Conservation (phyloP, 2,329 filamentous ascomycete genomes). For the Alternaria sp. region DNA sequence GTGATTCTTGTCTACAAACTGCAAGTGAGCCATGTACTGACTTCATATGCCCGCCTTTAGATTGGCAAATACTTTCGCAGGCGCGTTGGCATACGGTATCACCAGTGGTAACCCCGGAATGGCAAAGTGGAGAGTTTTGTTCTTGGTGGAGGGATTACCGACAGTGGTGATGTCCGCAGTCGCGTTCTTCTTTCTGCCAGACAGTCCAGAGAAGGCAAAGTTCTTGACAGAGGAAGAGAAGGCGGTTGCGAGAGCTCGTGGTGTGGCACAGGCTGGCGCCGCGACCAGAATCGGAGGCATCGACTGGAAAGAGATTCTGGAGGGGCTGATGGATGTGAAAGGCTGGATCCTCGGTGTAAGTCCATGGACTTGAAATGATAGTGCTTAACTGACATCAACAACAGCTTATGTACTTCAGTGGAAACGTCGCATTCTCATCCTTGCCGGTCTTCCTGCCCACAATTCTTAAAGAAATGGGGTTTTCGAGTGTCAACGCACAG, state of each 20-base stretch:
- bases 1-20: neutral
- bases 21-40: neutral
- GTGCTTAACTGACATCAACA: constrained; percentile 4
- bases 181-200: constrained; percentile 55
- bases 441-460: constrained; percentile 56
- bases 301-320: constrained; percentile 40
- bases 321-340: constrained; percentile 43
- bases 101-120: constrained; percentile 65
- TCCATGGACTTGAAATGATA: neutral
- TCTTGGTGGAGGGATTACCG: constrained; percentile 57
- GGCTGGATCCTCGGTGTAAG: constrained; percentile 47
- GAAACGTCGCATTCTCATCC: constrained; percentile 62
- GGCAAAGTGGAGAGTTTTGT: constrained; percentile 68
- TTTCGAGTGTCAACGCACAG: constrained; percentile 71
- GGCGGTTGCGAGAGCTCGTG: constrained; percentile 39
- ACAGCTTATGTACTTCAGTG: constrained; percentile 49
- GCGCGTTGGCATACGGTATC: constrained; percentile 64
- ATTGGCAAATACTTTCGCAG: constrained; percentile 81
- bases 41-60: neutral
- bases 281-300: constrained; percentile 38
- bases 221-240: constrained; percentile 56
- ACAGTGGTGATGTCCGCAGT: constrained; percentile 54
- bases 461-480: constrained; percentile 67
- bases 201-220: constrained; percentile 54
- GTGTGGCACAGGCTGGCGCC: constrained; percentile 41